Conservation (phyloP, 2,329 filamentous ascomycete species). For the Didymella arachidicola region DNA sequence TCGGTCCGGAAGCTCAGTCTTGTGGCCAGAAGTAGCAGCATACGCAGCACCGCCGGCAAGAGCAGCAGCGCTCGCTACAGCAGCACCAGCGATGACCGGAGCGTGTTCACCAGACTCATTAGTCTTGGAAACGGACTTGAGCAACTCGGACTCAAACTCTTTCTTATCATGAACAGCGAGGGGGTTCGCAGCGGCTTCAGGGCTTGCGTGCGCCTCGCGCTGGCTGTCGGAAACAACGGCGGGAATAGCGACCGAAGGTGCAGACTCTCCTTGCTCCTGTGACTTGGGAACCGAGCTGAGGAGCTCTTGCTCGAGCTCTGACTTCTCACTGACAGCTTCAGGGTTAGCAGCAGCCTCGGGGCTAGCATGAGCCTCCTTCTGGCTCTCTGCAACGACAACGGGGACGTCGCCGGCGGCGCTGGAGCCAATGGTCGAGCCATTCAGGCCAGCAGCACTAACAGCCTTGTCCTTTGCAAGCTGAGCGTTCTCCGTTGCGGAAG, state of each 20-base stretch:
- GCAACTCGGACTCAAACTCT: slow-evolving; percentile 74
- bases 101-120: slow-evolving; percentile 51
- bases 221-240: slow-evolving; percentile 70
- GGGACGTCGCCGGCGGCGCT: slow-evolving; percentile 54
- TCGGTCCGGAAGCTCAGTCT: slow-evolving; percentile 42
- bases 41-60: slow-evolving; percentile 7
- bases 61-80: neutral
- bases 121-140: slow-evolving; percentile 45
- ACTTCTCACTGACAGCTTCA: slow-evolving; percentile 74
- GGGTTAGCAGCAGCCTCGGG: slow-evolving; percentile 72
- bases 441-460: slow-evolving; percentile 46
- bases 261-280: slow-evolving; percentile 51
- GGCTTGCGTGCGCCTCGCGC: slow-evolving; percentile 65
- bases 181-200: slow-evolving; percentile 71
- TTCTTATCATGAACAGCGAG: slow-evolving; percentile 75
- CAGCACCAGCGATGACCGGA: slow-evolving; percentile 29
- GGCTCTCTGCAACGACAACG: slow-evolving; percentile 73
- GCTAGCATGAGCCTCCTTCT: slow-evolving; percentile 66
- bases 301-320: slow-evolving; percentile 74
- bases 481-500: slow-evolving; percentile 42
- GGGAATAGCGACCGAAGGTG: slow-evolving; percentile 29
- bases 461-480: slow-evolving; percentile 42
- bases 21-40: slow-evolving; percentile 20
- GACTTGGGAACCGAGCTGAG: slow-evolving; percentile 48
- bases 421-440: slow-evolving; percentile 27